Evolutionary conservation across 2,329 filamentous ascomycete species (phyloP), one percentile per base, ranked within the genome.

Genomic region (Metarhizium album): DNA sequence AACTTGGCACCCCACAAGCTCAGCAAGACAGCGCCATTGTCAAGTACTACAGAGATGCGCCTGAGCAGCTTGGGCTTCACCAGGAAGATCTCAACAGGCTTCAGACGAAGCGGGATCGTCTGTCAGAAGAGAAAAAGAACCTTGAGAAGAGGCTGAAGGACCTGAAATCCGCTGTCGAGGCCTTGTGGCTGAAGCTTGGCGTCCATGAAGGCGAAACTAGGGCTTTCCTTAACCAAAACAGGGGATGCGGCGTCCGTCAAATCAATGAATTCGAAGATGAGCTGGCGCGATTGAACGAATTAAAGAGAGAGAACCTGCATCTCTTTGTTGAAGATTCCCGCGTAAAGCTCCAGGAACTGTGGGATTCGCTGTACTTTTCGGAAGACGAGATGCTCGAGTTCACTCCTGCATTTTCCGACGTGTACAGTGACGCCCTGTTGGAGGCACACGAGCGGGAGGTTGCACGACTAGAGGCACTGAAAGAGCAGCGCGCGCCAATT

Each of bases 311-410:
- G 65, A 96, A 98, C 61, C 75, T 98, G 55, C 90, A 96, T 64
- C 70, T 97, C 4, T 98, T 98, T 61, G 89, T 98, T 11, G 93
- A 97, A 65, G 93, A 98, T 70, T 86, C 91, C 20, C 81, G 94
- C 40, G 87, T 83, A 69, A 88, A 87, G 64, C 77, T 98, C 11
- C 91, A 97, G 67, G 90, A 94, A 62, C 80, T 98, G 0, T 98
- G 94, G 93, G 93, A 98, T 64, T 76, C 82, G 0, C 73, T 98
- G 1, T 97, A 93, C 72, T 90, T 94, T 63, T 95, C 88, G 0
- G 93, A 98, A 64, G 93, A 98, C 62, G 93, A 98, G 70, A 97
- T 97, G 90, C 80, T 97, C 51, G 90, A 96, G 58, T 98, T 98
- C 60, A 93, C 90, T 0, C 93, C 94, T 0, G 93, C 90, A 42